Evolutionary conservation across 2,329 filamentous ascomycete genomes (phyloP).

Genomic region (Paraphaeosphaeria sporulosa): DNA sequence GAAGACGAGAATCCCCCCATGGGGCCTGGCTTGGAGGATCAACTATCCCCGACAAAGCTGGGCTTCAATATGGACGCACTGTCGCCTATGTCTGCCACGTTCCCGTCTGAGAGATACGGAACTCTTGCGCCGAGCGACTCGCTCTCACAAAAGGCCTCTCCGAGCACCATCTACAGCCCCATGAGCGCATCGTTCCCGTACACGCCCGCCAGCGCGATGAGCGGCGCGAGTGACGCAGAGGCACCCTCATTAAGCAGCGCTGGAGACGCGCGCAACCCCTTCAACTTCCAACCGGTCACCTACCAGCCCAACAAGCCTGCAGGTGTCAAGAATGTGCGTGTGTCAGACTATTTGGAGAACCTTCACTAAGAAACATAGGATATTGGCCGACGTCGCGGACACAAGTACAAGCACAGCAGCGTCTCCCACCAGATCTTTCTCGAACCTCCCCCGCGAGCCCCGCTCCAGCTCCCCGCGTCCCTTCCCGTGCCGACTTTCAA

Average conservation of each 20-base stretch:
- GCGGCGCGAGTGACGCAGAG: constrained; percentile 39
- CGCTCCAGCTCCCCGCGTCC: constrained; percentile 87
- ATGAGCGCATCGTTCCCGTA: constrained; percentile 45
- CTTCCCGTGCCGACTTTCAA: constrained; percentile 88
- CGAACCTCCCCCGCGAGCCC: constrained; percentile 84
- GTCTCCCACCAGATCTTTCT: constrained; percentile 97
- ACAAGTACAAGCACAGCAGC: constrained; percentile 97
- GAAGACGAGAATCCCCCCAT: constrained; percentile 54
- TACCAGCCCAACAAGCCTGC: constrained; percentile 67
- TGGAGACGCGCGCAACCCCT: constrained; percentile 68
- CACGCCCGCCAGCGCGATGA: constrained; percentile 39
- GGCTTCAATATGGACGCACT: constrained; percentile 45
- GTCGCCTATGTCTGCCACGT: constrained; percentile 51
- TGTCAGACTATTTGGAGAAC: neutral
- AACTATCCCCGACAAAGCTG: constrained; percentile 33
- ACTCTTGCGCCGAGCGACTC: constrained; percentile 45
- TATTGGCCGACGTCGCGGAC: constrained; percentile 88
- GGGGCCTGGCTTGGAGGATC: constrained; percentile 45
- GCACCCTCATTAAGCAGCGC: constrained; percentile 39
- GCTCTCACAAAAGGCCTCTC: constrained; percentile 43
- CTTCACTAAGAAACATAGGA: constrained; percentile 63
- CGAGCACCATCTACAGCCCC: constrained; percentile 42
- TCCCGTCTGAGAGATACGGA: constrained; percentile 46
- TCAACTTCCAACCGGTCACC: constrained; percentile 85
- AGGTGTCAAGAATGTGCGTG: constrained; percentile 67